phyloP scores from a whole-genome alignment of 2,329 filamentous ascomycete species.

The Aspergillus ustus region DNA sequence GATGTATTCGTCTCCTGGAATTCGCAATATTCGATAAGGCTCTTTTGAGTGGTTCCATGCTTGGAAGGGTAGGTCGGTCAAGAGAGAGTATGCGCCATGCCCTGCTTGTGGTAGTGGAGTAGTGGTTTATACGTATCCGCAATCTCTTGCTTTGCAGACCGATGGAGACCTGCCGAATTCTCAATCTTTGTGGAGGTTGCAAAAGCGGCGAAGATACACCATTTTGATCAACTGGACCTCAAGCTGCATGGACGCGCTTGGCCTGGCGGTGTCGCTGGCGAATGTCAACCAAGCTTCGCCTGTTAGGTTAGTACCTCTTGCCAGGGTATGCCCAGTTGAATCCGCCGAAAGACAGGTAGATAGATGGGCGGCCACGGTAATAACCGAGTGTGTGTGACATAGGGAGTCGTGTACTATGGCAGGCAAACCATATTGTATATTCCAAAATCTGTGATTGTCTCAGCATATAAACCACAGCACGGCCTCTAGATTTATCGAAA shows the following conservation, averaged over 20 bases:
- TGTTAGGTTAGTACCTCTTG: background rate
- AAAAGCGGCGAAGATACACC: background rate
- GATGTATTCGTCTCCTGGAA: constrained; percentile 76
- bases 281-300: background rate
- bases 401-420: no score
- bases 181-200: background rate
- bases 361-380: background rate
- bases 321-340: background rate
- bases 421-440: no score
- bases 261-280: background rate
- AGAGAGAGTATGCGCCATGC: background rate
- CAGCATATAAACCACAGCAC: no score
- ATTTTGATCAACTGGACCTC: background rate
- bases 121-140: background rate
- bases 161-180: background rate
- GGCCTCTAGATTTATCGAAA: no score
- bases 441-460: no score
- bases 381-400: no score
- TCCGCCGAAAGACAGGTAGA: background rate
- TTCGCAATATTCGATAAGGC: constrained; percentile 68
- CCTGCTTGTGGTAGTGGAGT: background rate
- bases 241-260: background rate
- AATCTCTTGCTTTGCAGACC: background rate
- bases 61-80: background rate
- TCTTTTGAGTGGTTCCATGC: background rate